Conservation (phyloP, 1,284 basidiomycete genomes). For the Volvariella volvacea region DNA sequence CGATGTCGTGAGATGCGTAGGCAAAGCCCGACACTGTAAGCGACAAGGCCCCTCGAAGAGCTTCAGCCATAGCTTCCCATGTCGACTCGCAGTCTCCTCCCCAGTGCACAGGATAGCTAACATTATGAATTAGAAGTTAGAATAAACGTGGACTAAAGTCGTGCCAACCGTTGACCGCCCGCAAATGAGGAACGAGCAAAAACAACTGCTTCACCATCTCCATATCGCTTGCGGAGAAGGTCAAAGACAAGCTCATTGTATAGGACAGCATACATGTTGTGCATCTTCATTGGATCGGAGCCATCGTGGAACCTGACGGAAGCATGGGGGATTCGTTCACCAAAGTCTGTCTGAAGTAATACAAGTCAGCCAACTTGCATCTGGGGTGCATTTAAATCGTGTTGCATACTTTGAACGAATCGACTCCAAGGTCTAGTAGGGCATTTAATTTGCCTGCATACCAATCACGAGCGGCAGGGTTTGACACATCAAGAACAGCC, state of each 20-base stretch:
- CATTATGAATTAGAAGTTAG: too few species aligned
- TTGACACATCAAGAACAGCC: constrained; percentile 68
- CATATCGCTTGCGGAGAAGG: constrained; percentile 50
- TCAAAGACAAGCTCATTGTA: constrained; percentile 71
- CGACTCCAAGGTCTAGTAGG: constrained; percentile 65
- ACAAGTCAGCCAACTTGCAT: not conserved
- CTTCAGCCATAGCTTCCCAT: constrained; percentile 74
- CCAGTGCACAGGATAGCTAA: constrained; percentile 50
- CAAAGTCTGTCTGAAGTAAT: constrained; percentile 45
- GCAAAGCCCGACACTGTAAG: constrained; percentile 65
- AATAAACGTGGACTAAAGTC: constrained; percentile 4
- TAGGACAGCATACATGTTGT: constrained; percentile 58
- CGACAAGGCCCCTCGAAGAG: constrained; percentile 60
- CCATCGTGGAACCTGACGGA: constrained; percentile 59
- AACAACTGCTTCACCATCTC: constrained; percentile 60
- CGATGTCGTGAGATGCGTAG: constrained; percentile 71
- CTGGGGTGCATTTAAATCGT: not conserved
- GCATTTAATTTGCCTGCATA: constrained; percentile 52
- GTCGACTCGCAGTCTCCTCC: constrained; percentile 75
- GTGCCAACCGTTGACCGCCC: constrained; percentile 56
- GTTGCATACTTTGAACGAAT: constrained; percentile 53
- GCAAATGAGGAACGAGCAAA: constrained; percentile 63
- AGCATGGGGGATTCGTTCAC: constrained; percentile 56
- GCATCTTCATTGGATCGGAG: constrained; percentile 62
- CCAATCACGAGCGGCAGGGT: constrained; percentile 63